These are phyloP conservation scores for Boletus patriciae DNA, from an alignment of 768 basidiomycete species.

Conservation along the genomic window DNA sequence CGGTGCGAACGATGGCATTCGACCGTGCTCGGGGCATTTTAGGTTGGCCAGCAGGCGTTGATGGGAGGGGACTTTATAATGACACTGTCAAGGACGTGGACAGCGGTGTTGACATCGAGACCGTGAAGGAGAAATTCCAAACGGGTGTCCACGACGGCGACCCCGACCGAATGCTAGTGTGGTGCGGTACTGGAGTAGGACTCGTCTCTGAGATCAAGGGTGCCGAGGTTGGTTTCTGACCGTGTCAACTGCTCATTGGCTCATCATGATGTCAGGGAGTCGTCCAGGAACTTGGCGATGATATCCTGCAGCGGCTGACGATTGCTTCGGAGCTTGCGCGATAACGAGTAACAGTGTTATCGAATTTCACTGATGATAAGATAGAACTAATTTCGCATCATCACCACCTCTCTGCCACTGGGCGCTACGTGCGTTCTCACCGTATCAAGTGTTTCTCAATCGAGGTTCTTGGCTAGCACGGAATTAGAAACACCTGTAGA, in stretches of 20 bases:
- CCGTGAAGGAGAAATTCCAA: conserved; percentile 44
- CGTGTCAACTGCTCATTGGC: neutral
- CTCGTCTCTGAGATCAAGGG: conserved; percentile 48
- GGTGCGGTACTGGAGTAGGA: conserved; percentile 69
- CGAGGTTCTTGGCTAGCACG: neutral
- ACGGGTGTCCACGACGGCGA: conserved; percentile 48
- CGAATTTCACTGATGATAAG: conserved; percentile 25
- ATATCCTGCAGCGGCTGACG: conserved; percentile 41
- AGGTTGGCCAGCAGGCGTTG: conserved; percentile 60
- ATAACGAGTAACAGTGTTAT: conserved; percentile 19
- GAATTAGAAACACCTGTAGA: conserved; percentile 7
- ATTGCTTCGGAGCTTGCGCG: conserved; percentile 25
- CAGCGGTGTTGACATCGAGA: conserved; percentile 43
- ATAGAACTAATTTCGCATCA: conserved; percentile 4
- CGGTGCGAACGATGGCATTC: conserved; percentile 63
- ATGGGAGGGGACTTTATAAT: conserved; percentile 52
- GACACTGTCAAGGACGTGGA: conserved; percentile 59
- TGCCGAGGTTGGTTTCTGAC: conserved; percentile 36
- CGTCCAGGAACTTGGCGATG: conserved; percentile 51
- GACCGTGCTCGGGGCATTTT: conserved; percentile 56
- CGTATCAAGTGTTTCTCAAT: conserved; percentile 16
- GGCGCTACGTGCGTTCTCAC: conserved; percentile 14
- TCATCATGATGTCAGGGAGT: conserved; percentile 44
- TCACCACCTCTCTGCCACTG: conserved; percentile 3
- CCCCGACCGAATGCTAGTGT: conserved; percentile 53